Conservation (phyloP, 257 asterid species). For the Lavandula angustifolia region DNA sequence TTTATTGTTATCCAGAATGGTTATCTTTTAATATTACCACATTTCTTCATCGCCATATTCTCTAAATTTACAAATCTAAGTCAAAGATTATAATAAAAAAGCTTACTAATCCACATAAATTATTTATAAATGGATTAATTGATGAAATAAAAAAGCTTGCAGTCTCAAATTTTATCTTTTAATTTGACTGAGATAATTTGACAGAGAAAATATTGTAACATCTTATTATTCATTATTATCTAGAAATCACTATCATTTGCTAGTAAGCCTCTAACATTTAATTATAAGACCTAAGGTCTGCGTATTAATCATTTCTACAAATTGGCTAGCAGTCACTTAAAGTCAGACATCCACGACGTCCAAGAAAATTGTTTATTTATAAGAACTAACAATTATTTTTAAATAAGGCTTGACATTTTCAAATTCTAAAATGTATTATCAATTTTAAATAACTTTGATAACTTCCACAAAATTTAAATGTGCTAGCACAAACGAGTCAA, state of each 20-base stretch:
- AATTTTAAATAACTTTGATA: background rate
- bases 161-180: no score
- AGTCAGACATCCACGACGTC: conserved; percentile 12
- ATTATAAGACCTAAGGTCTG: background rate
- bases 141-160: no score
- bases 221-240: background rate
- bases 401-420: conserved; percentile 9
- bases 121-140: no score
- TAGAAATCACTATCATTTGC: background rate
- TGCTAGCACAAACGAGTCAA: conserved; percentile 30
- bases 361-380: background rate
- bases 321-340: background rate
- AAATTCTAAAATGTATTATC: background rate
- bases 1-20: no score
- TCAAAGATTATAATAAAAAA: no score
- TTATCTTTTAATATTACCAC: no score
- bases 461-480: background rate
- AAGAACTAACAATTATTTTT: background rate
- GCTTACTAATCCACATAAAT: no score
- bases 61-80: no score
- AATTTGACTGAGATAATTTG: background rate
- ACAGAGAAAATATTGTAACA: background rate
- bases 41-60: no score
- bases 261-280: background rate
- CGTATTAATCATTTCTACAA: background rate